phyloP scores from a whole-genome alignment of 2,329 filamentous ascomycete genomes.

The Fusarium staphyleae region DNA sequence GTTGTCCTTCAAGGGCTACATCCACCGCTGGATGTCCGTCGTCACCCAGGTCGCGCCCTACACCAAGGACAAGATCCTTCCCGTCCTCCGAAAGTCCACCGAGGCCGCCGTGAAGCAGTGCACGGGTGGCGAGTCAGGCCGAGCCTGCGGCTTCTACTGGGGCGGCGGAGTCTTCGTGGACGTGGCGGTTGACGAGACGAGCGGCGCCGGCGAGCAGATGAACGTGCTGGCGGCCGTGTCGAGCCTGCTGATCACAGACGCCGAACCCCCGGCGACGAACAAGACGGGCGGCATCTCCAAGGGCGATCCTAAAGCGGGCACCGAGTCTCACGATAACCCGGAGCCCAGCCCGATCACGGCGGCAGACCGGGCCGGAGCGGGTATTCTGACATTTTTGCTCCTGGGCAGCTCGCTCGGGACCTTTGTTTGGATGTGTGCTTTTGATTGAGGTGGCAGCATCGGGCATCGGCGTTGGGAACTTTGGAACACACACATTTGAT shows the following conservation, averaged over 20 bases:
- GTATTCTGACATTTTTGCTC: conserved; percentile 56
- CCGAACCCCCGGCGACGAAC: conserved; percentile 53
- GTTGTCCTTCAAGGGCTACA: conserved; percentile 74
- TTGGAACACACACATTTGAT: neutral
- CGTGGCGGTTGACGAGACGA: conserved; percentile 59
- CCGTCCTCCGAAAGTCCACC: conserved; percentile 65
- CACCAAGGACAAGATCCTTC: conserved; percentile 61
- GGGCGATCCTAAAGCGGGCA: conserved; percentile 52
- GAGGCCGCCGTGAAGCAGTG: conserved; percentile 68
- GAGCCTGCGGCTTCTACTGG: conserved; percentile 73
- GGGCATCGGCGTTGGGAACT: conserved; percentile 9
- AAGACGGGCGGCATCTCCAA: conserved; percentile 58
- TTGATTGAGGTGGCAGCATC: conserved; percentile 36
- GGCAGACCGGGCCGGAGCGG: conserved; percentile 57
- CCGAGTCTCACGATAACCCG: conserved; percentile 43
- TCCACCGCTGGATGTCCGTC: conserved; percentile 70
- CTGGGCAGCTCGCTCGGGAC: conserved; percentile 51
- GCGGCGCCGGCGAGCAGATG: conserved; percentile 66
- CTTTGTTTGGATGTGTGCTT: conserved; percentile 60
- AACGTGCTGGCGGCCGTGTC: conserved; percentile 63
- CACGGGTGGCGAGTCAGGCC: conserved; percentile 63
- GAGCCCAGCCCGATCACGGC: conserved; percentile 48
- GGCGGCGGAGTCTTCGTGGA: conserved; percentile 53
- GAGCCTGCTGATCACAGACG: conserved; percentile 54
- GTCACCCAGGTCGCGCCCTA: conserved; percentile 69